Evolutionary conservation across 257 asterid genomes (phyloP).

Genomic region (Solanum raphanifolium): DNA sequence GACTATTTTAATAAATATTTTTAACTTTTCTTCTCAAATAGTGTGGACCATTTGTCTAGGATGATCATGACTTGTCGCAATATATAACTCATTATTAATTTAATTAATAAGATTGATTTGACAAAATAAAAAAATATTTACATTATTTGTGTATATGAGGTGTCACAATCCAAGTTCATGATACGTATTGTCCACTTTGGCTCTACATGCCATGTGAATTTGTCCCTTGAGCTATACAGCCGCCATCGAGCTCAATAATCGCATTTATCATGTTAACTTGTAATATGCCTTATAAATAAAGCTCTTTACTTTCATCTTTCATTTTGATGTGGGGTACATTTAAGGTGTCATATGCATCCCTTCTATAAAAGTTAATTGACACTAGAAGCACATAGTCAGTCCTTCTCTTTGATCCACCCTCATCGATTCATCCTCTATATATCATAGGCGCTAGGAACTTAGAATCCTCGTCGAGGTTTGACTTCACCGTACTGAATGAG

Average conservation of each 20-base stretch:
- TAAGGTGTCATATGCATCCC: not conserved
- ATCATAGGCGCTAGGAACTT: not conserved
- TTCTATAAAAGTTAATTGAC: not conserved
- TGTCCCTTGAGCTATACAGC: not conserved
- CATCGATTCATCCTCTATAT: not conserved
- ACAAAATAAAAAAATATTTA: not conserved
- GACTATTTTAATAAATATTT: not conserved
- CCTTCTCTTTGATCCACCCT: not conserved
- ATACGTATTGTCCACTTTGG: not conserved
- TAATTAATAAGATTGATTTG: not conserved
- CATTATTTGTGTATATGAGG: not conserved
- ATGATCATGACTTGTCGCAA: not conserved
- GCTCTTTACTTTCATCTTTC: not conserved
- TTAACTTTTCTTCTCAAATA: not conserved
- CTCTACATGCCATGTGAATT: not conserved
- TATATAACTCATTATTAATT: not conserved
- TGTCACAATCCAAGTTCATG: not conserved
- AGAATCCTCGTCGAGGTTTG: rapidly evolving
- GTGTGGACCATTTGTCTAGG: not conserved
- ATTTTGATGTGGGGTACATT: not conserved
- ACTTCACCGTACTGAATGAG: not conserved
- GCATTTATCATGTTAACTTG: not conserved
- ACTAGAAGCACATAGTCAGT: not conserved
- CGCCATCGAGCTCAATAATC: not conserved
- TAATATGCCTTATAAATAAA: not conserved